Evolutionary conservation across 805 yeast genomes (phyloP).

Genomic region (Barnettozyma botsteinii): DNA sequence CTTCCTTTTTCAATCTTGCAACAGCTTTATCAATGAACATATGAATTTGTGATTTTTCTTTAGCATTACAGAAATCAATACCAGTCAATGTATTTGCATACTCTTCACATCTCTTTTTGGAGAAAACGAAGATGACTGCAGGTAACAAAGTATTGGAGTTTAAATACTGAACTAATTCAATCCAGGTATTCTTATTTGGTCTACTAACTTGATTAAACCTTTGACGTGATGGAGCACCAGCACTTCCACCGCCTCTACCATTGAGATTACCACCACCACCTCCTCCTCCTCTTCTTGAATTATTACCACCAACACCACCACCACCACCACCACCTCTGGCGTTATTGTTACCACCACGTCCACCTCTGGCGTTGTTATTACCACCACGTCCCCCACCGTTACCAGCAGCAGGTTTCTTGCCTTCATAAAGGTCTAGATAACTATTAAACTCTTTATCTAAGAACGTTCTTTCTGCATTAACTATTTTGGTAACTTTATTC

Average conservation of each 20-base stretch:
- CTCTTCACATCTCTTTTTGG: constrained; percentile 89
- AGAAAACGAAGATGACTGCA: constrained; percentile 88
- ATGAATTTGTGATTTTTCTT: constrained; percentile 84
- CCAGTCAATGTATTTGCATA: constrained; percentile 75
- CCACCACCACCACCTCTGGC: constrained; percentile 39
- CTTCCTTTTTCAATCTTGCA: constrained; percentile 82
- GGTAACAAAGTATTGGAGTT: constrained; percentile 71
- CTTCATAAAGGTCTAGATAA: constrained; percentile 49
- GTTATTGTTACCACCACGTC: constrained; percentile 22
- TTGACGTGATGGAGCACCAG: constrained; percentile 23
- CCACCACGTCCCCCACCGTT: constrained; percentile 31
- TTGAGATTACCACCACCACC: constrained; percentile 34
- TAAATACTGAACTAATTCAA: constrained; percentile 63
- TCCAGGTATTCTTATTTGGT: constrained; percentile 79
- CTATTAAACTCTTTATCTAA: constrained; percentile 54
- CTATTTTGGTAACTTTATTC: constrained; percentile 61
- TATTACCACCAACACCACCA: constrained; percentile 39
- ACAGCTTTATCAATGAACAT: constrained; percentile 91
- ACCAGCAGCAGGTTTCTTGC: constrained; percentile 33
- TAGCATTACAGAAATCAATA: constrained; percentile 74
- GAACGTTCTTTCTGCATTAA: constrained; percentile 70
- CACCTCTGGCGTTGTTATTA: constrained; percentile 32
- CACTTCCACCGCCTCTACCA: constrained; percentile 30
- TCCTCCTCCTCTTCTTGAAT: constrained; percentile 37
- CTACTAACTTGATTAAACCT: constrained; percentile 29